Percentiles rank a stretch among this genome's conserved stretches.
Conservation (phyloP, 441 rosid genomes). For the Erodium moschatum region DNA sequence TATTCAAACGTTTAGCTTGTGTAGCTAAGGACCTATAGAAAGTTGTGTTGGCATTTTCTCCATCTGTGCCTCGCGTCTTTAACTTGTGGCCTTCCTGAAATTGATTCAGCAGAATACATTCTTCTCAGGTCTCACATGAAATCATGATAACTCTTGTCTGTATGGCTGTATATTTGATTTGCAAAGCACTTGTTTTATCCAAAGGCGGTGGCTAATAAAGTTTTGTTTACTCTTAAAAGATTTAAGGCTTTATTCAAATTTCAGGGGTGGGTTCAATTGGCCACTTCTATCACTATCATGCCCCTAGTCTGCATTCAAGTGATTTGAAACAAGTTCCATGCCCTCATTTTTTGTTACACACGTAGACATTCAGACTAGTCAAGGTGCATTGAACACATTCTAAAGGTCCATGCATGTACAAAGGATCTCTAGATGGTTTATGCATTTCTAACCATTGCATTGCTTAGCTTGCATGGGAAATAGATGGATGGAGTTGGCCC, state of each 20-base stretch:
- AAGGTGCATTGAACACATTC: not conserved
- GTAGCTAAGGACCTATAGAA: too few species aligned
- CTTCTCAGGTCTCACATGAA: not conserved
- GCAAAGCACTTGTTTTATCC: not conserved
- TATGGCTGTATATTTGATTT: not conserved
- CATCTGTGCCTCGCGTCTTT: too few species aligned
- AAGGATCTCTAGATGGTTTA: not conserved
- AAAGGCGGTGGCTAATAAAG: not conserved
- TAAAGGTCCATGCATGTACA: not conserved
- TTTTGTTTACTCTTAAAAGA: not conserved
- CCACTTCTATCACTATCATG: not conserved
- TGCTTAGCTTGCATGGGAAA: too few species aligned
- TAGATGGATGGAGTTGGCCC: not conserved
- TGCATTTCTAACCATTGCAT: not conserved
- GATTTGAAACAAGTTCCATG: not conserved
- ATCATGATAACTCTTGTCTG: not conserved
- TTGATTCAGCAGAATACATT: not conserved
- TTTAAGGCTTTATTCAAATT: not conserved
- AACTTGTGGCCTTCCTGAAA: not conserved
- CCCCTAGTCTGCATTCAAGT: not conserved
- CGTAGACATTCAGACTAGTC: not conserved
- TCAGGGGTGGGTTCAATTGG: not conserved
- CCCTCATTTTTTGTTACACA: not conserved
- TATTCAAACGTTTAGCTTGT: not conserved
- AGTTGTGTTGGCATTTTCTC: too few species aligned